These are phyloP conservation scores for Aspergillus pseudonomiae DNA, from an alignment of 2,329 filamentous ascomycete species.

Conservation along the genomic window DNA sequence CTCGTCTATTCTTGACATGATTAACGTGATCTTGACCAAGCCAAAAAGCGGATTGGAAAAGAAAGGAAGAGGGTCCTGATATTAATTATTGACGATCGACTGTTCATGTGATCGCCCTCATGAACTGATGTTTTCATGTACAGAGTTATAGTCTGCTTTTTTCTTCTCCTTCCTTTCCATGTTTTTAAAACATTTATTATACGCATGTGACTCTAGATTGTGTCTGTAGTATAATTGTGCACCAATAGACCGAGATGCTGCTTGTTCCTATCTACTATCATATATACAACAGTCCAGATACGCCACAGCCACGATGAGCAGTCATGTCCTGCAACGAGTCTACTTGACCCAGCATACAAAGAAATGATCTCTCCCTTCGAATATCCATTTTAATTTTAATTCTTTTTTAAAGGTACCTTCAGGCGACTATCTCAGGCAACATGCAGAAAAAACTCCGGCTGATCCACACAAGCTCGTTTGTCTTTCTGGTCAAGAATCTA, in stretches of 20 bases:
- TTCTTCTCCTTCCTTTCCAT: slow-evolving; percentile 1
- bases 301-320: neutral
- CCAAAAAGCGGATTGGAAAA: neutral
- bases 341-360: neutral
- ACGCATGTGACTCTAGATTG: neutral
- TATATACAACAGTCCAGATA: neutral
- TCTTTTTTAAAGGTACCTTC: too few species aligned
- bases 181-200: neutral
- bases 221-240: neutral
- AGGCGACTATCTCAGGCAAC: too few species aligned
- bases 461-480: too few species aligned
- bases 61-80: neutral
- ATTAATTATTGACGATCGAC: slow-evolving; percentile 15
- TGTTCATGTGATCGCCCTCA: slow-evolving; percentile 1
- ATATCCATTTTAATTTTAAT: too few species aligned
- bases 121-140: slow-evolving; percentile 12
- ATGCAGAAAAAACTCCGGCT: too few species aligned
- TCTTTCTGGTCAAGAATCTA: too few species aligned
- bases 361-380: neutral
- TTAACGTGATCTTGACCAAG: slow-evolving; percentile 1
- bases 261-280: neutral
- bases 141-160: slow-evolving; percentile 9
- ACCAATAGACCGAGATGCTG: neutral
- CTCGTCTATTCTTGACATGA: slow-evolving; percentile 2
- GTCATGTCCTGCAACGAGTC: neutral